Base-by-base conservation (phyloP, 768 basidiomycete species). In the Kwoniella dendrophila region DNA sequence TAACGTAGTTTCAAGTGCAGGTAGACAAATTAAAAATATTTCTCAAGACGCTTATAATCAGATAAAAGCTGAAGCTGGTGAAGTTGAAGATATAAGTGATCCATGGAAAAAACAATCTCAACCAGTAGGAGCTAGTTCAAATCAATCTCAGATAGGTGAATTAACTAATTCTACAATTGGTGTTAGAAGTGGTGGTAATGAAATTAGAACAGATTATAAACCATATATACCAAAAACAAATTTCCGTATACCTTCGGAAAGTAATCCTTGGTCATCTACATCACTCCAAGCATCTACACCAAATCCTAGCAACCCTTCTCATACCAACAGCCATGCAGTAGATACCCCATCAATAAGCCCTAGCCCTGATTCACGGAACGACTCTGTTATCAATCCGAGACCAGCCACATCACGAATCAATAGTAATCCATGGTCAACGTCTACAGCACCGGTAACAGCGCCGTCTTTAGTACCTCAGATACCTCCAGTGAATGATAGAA, bases 1-100 rank as follows among this genome's bases (percentile, higher is more conserved):
- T 29, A 69, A 54, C 12, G 78, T 68, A 14, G 54, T 80, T 1
- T 52, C 54, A 38, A 63, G 68, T 4, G 77, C 76, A 4, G 76
- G 73, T 3, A 72, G 68, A 47, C 72, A 80, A 57, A 68, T 80
- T 49, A 68, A 71, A 41, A 69, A 59, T 20, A 70, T 76, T 24
- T 66, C 67, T 2, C 41, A 64, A 12, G 77, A 76, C 14, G 74
- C 75, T 10, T 65, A 73, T 14, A 57, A 60, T 18, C 69, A 74
- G 49, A 30, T 75, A 12, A 53, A 58, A 51, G 66, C 69, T 20
- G 72, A 74, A 34, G 68, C 51, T 14, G 52, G 38, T n/a, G 63
- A 59, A 41, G 62, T 53, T 1, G 59, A 68, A 14, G n/a, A n/a
- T n/a, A n/a, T n/a, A n/a, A 64, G 55, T 10, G 72, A 72, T 45